Evolutionary conservation across 257 asterid species (phyloP), one percentile per base, ranked within the genome.

Genomic region (Plectranthus barbatus): DNA sequence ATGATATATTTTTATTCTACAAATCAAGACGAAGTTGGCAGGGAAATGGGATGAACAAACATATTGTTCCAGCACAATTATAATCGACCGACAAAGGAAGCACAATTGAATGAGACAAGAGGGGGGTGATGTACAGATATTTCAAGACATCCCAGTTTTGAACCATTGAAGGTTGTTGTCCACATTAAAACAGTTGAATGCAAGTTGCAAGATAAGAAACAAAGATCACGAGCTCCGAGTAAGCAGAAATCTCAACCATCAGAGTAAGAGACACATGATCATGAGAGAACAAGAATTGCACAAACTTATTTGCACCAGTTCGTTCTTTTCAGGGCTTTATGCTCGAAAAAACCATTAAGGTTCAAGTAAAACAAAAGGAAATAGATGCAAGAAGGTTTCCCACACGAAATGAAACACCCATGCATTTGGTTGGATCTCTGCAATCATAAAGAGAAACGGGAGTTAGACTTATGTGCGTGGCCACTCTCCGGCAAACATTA

Each of bases 351-450:
- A 9, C 50, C 53, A 71, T 42, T 56, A 61, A 37, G 68, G 68
- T 66, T 60, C 60, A 48, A 21, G 51, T 47, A 49, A 65, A 55
- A 60, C 6, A 17, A 56, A 64, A 45, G 52, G 40, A 54, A 63
- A 66, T 7, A 36, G 45, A 40, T 69, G 15, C 36, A 66, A 60
- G 50, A 54, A 71, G 45, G 47, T 2, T 29, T 48, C 68, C 67
- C 41, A 31, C 69, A 48, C 41, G 41, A 50, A 37, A 48, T 49
- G 42, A 24, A 55, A 18, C 20, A 37, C 48, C 62, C 46, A 19
- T 21, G 42, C 59, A 21, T 48, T 69, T 18, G 46, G 64, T 44
- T 45, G 68, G 69, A 40, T 50, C 81, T 75, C 84, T 75, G 84
- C 77, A 69, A 7, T 23, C 53, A 66, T 18, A 68, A 9, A 31